A percentile compares a stretch with the other conserved stretches of the same genome.
Conservation (phyloP, 768 basidiomycete genomes). For the Amanita phalloides region DNA sequence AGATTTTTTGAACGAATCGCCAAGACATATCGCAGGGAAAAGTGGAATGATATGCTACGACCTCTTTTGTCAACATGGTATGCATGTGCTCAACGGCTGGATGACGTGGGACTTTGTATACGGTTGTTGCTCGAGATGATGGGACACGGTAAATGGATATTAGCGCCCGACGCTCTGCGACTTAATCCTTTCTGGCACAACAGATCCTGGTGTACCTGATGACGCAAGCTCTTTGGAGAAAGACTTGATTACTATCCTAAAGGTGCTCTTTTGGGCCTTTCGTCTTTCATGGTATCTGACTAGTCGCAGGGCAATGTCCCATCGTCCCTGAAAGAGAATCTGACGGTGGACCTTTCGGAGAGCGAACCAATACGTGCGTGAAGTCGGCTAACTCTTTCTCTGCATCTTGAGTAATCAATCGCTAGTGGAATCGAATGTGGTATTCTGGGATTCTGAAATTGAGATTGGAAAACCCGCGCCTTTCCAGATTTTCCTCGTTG, state of each 20-base stretch:
- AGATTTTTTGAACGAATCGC: constrained; percentile 94
- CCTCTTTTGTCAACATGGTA: constrained; percentile 76
- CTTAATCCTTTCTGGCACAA: background rate
- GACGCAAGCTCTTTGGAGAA: constrained; percentile 47
- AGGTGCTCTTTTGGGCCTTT: constrained; percentile 24
- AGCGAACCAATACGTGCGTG: constrained; percentile 51
- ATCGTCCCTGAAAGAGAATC: constrained; percentile 36
- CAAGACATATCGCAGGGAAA: constrained; percentile 77
- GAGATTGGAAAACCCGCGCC: constrained; percentile 50
- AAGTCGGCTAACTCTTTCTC: background rate
- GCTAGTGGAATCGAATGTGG: constrained; percentile 51
- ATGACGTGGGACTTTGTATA: constrained; percentile 67
- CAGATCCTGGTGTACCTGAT: constrained; percentile 30
- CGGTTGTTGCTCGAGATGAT: constrained; percentile 78
- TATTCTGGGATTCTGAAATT: constrained; percentile 64
- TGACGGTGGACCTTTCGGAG: constrained; percentile 56
- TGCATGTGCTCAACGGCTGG: constrained; percentile 68
- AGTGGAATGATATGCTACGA: constrained; percentile 66
- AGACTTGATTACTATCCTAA: constrained; percentile 62
- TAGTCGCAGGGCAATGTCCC: constrained; percentile 61
- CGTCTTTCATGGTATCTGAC: background rate
- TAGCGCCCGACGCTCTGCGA: background rate
- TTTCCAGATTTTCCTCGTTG: constrained; percentile 64
- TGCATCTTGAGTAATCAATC: constrained; percentile 4
- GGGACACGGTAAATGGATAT: constrained; percentile 45